Conservation (phyloP, 805 yeast species). For the Lipomyces starkeyi region DNA sequence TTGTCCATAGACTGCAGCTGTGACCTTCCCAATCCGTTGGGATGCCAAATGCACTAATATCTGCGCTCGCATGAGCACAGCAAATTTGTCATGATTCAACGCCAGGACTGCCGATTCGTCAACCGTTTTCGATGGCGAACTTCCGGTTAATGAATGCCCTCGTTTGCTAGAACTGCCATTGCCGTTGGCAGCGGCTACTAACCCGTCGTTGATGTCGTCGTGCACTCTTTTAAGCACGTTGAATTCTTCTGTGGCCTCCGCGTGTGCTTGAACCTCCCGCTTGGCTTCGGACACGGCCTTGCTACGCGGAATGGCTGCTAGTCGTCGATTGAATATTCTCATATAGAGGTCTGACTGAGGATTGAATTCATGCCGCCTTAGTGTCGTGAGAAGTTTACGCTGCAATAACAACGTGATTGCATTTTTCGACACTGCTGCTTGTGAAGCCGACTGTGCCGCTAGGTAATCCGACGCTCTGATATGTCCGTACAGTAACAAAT, state of each 20-base stretch:
- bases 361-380: constrained; percentile 49
- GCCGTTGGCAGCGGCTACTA: constrained; percentile 26
- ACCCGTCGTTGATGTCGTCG: constrained; percentile 37
- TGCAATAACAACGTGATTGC: constrained; percentile 55
- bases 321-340: constrained; percentile 33
- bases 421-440: constrained; percentile 46
- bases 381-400: constrained; percentile 59
- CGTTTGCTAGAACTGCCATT: background rate
- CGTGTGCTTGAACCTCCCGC: constrained; percentile 66
- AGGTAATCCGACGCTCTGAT: constrained; percentile 61
- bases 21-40: constrained; percentile 70
- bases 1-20: constrained; percentile 66
- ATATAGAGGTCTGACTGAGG: constrained; percentile 43
- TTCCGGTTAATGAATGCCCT: background rate
- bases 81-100: constrained; percentile 68
- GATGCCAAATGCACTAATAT: constrained; percentile 68
- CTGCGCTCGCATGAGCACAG: constrained; percentile 67
- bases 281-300: constrained; percentile 58
- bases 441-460: constrained; percentile 41
- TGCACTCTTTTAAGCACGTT: constrained; percentile 28
- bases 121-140: background rate
- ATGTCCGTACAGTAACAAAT: constrained; percentile 72
- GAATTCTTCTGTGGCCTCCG: constrained; percentile 51
- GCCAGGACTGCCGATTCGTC: constrained; percentile 52
- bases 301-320: constrained; percentile 34